phyloP scores from a whole-genome alignment of 2,329 filamentous ascomycete genomes.

The Colletotrichum sp. region DNA sequence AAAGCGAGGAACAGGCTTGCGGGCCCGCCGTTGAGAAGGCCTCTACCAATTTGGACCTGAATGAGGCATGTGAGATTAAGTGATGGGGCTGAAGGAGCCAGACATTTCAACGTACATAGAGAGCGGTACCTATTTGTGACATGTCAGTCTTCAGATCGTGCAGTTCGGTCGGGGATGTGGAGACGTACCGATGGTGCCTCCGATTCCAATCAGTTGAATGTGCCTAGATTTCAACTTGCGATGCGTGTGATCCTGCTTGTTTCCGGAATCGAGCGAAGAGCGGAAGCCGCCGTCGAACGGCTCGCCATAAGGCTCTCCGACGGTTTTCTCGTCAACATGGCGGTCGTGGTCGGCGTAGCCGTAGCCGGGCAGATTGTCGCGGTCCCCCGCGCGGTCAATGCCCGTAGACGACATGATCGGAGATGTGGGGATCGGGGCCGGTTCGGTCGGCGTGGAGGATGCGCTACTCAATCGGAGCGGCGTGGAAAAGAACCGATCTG shows the following conservation, averaged over 20 bases:
- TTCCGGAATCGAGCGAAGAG: constrained; percentile 6
- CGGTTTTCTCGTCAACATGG: constrained; percentile 5
- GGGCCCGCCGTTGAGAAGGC: constrained; percentile 63
- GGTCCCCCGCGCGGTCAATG: constrained; percentile 21
- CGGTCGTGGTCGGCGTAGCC: neutral
- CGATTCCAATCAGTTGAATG: constrained; percentile 66
- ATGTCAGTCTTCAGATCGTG: neutral
- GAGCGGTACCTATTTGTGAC: constrained; percentile 1
- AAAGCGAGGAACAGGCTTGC: constrained; percentile 65
- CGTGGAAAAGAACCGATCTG: neutral
- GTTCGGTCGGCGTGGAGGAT: neutral
- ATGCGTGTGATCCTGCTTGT: constrained; percentile 48
- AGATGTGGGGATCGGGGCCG: neutral
- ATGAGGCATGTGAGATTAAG: constrained; percentile 23
- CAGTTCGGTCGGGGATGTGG: constrained; percentile 48
- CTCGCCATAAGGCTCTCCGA: constrained; percentile 7
- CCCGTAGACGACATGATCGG: constrained; percentile 25
- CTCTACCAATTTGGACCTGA: constrained; percentile 60
- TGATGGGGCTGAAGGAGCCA: neutral
- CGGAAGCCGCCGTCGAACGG: constrained; percentile 3
- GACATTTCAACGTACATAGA: constrained; percentile 7
- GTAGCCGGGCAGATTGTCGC: constrained; percentile 1
- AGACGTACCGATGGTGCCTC: constrained; percentile 68
- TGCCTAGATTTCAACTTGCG: constrained; percentile 60
- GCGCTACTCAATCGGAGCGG: neutral